Evolutionary conservation across 805 yeast genomes (phyloP).

Genomic region (Wickerhamiella azyma): DNA sequence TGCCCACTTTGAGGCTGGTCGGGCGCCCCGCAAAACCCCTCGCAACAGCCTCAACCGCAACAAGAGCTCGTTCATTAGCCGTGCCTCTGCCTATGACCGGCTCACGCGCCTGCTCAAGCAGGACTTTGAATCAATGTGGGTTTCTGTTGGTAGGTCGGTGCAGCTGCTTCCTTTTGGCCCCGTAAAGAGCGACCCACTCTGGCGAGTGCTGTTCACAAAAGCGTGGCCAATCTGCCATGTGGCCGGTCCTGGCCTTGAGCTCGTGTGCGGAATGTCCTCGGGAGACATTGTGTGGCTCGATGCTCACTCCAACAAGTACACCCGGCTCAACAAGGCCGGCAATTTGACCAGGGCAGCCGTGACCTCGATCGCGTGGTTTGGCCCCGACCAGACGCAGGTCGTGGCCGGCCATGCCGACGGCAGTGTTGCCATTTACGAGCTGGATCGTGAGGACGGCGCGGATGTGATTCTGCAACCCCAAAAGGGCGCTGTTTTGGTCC

Average conservation of each 20-base stretch:
- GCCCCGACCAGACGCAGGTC: constrained; percentile 31
- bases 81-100: constrained; percentile 27
- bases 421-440: constrained; percentile 37
- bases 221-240: constrained; percentile 30
- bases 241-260: constrained; percentile 29
- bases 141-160: constrained; percentile 26
- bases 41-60: constrained; percentile 26
- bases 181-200: constrained; percentile 24
- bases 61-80: constrained; percentile 28
- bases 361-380: constrained; percentile 36
- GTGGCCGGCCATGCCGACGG: constrained; percentile 55
- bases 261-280: constrained; percentile 46
- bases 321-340: constrained; percentile 40
- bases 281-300: constrained; percentile 59
- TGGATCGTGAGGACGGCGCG: constrained; percentile 35
- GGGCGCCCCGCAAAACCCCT: constrained; percentile 16
- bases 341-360: constrained; percentile 32
- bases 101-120: constrained; percentile 24
- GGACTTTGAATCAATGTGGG: constrained; percentile 19
- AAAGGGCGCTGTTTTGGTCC: constrained; percentile 11
- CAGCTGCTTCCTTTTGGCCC: constrained; percentile 23
- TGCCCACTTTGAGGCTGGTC: constrained; percentile 1
- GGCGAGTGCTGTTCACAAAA: constrained; percentile 27
- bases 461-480: constrained; percentile 14
- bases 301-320: constrained; percentile 34